Base-by-base conservation (phyloP, 2,329 filamentous ascomycete species). In the Aspergillus quadrilineatus region DNA sequence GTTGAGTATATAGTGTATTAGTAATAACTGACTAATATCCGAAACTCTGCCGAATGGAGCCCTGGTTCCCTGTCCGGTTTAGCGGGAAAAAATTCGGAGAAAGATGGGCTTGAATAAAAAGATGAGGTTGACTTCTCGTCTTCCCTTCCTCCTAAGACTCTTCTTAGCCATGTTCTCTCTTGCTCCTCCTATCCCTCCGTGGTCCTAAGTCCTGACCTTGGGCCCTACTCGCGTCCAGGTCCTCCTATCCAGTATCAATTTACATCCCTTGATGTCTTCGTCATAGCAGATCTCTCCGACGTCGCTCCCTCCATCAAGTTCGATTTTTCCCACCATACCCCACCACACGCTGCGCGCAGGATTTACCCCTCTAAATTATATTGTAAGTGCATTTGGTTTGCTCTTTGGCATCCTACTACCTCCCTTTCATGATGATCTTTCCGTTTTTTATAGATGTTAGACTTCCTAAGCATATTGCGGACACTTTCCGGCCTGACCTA, bases 371-470 rank as follows among this genome's bases (percentile, higher is more conserved):
- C 50, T 44, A 15, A 37, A 15, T 50, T 53, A 34, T 46, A 28
- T 39, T 26, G 61, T 63, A 51, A 63, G 62, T 65, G 50, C 60
- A 54, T 58, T 55, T 58, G 55, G 56, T 61, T 50, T 60, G 22
- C 12, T 47, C 41, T 57, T 29, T 34, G 26, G 34, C 42, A 28
- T 50, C 55, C 44, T 44, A 37, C n/a, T 52, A 34, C 41, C 41
- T 29, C 34, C 15, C 37, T 30, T 10, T 34, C 62, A 71, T 71
- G 72, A 77, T 77, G 75, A 78, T 66, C 65, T 69, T 67, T 55
- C 53, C 61, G 65, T 63, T 68, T 74, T 73, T 72, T 69, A 72
- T 75, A 77, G 75, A 77, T 78, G 76, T 78, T 78, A 78, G 76
- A 78, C 75, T 78, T 74, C 75, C 72, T 73, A 77, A 70, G 62